Conservation (phyloP, 495 filamentous ascomycete genomes). For the Aspergillus cavernicola region DNA sequence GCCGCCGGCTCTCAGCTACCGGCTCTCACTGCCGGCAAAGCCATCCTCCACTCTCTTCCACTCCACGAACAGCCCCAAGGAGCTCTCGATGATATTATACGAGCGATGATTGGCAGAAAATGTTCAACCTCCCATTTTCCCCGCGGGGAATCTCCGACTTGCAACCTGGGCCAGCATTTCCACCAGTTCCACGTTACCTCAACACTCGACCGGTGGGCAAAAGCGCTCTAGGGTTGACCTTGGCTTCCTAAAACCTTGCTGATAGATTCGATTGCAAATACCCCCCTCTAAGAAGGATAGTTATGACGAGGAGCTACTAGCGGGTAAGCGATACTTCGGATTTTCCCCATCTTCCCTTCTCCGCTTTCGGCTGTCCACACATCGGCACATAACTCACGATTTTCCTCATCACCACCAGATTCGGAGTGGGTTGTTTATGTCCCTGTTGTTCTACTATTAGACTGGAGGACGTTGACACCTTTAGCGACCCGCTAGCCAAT, state of each 20-base stretch:
- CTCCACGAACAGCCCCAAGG: not conserved
- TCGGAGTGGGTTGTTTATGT: not conserved
- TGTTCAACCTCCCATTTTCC: not conserved
- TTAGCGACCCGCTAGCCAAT: not conserved
- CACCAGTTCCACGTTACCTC: slow-evolving; percentile 3
- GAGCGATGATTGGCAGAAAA: not conserved
- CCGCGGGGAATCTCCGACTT: slow-evolving; percentile 4
- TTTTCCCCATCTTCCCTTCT: slow-evolving; percentile 24
- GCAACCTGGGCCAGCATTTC: not conserved
- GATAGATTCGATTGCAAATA: not conserved
- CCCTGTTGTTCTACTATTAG: not conserved
- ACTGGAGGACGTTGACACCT: not conserved
- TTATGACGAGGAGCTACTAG: no score
- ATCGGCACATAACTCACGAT: slow-evolving; percentile 1
- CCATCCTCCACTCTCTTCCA: not conserved
- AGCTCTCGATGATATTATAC: not conserved
- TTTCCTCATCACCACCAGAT: slow-evolving; percentile 4
- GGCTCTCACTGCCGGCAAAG: not conserved
- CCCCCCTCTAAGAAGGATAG: no score
- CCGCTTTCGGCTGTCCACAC: slow-evolving; percentile 16
- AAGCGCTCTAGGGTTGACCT: not conserved
- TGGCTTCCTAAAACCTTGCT: not conserved
- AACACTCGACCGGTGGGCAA: slow-evolving; percentile 4
- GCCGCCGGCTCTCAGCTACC: slow-evolving; percentile 8
- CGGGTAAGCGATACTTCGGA: slow-evolving; percentile 20